Conservation (phyloP, 2,329 filamentous ascomycete genomes). For the Aspergillus arachidicola region DNA sequence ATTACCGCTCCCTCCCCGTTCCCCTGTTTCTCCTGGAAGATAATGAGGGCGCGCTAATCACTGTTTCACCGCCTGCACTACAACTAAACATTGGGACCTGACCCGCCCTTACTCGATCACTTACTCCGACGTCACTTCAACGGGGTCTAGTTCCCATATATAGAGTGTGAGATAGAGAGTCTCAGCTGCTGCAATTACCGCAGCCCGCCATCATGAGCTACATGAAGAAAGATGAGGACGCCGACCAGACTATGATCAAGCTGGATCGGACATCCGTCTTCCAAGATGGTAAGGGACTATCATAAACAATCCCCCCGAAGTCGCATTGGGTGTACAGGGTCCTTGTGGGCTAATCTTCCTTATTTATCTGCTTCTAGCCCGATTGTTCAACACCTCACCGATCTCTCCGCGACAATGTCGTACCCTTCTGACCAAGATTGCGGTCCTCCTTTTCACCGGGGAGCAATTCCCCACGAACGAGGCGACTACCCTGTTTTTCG, state of each 20-base stretch:
- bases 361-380: slow-evolving; percentile 59
- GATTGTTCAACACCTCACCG: slow-evolving; percentile 95
- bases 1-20: slow-evolving; percentile 4
- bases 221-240: slow-evolving; percentile 99
- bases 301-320: slow-evolving; percentile 21
- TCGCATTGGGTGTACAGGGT: slow-evolving; percentile 22
- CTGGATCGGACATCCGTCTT: slow-evolving; percentile 97
- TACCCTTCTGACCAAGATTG: slow-evolving; percentile 95
- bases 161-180: slow-evolving; percentile 16
- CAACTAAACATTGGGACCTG: slow-evolving; percentile 16
- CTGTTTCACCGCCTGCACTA: slow-evolving; percentile 25
- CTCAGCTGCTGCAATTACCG: slow-evolving; percentile 34
- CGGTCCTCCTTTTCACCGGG: slow-evolving; percentile 91
- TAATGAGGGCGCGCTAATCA: slow-evolving; percentile 36
- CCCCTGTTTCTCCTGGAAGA: slow-evolving; percentile 17
- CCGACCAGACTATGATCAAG: slow-evolving; percentile 89
- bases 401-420: slow-evolving; percentile 97
- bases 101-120: slow-evolving; percentile 28
- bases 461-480: slow-evolving; percentile 97
- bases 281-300: slow-evolving; percentile 77
- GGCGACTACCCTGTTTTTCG: slow-evolving; percentile 97
- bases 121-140: slow-evolving; percentile 26
- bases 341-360: slow-evolving; percentile 17
- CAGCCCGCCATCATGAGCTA: slow-evolving; percentile 71
- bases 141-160: slow-evolving; percentile 13